Evolutionary conservation across 192 early-diverging fungal genomes (phyloP).

Genomic region (Coemansia sp.): DNA sequence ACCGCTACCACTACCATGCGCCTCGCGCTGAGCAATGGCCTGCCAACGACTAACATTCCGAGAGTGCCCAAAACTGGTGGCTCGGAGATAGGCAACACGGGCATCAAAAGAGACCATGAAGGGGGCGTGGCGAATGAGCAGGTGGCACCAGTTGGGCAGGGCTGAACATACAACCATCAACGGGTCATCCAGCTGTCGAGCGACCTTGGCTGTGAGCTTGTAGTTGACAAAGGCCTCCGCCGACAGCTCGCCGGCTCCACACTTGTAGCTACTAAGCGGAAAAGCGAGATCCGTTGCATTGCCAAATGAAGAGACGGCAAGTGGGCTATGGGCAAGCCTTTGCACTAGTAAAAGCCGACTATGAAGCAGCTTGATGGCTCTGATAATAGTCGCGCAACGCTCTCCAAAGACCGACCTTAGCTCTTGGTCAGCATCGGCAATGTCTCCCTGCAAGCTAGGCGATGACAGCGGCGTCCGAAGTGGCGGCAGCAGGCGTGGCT

Average conservation of each 20-base stretch:
- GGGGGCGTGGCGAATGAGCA: slow-evolving; percentile 61
- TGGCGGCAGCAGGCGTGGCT: not conserved
- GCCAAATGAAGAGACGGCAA: not conserved
- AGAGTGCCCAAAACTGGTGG: slow-evolving; percentile 83
- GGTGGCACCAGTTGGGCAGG: slow-evolving; percentile 72
- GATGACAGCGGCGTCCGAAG: not conserved
- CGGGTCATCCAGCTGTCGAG: slow-evolving; percentile 83
- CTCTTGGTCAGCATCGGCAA: not conserved
- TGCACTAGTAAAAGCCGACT: not conserved
- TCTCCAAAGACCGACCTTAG: slow-evolving; percentile 3
- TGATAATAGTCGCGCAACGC: slow-evolving; percentile 12
- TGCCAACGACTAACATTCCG: slow-evolving; percentile 73
- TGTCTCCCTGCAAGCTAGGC: not conserved
- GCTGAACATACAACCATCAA: slow-evolving; percentile 82
- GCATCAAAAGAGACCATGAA: slow-evolving; percentile 86
- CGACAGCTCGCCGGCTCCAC: not conserved
- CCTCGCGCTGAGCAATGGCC: slow-evolving; percentile 26
- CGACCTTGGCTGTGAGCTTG: slow-evolving; percentile 81
- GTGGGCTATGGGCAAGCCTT: not conserved
- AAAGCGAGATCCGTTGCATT: not conserved
- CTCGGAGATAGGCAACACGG: slow-evolving; percentile 75
- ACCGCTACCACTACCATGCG: not conserved
- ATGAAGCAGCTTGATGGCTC: slow-evolving; percentile 12
- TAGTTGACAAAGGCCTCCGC: slow-evolving; percentile 64
- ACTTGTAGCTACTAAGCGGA: not conserved